phyloP scores from a whole-genome alignment of 352 stramenopile species.

The Phytophthora lateralis region DNA sequence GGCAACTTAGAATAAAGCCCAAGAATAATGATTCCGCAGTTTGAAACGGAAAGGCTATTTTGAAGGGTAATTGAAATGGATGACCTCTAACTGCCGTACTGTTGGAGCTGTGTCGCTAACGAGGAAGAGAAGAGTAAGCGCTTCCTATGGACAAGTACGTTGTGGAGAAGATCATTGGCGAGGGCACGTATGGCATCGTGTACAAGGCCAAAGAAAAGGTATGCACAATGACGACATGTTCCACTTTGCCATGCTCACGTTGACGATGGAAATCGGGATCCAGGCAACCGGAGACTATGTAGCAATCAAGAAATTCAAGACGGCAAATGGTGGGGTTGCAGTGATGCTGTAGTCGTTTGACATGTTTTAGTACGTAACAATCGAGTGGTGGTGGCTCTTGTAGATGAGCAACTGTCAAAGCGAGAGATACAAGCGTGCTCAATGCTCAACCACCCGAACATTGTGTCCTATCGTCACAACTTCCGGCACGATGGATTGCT shows the following conservation, averaged over 20 bases:
- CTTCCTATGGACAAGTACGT: constrained; percentile 77
- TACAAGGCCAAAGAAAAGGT: constrained; percentile 85
- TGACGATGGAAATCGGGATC: not conserved
- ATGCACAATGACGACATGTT: not conserved
- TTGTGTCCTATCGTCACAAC: constrained; percentile 83
- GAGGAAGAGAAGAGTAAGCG: not conserved
- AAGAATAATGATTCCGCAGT: constrained; percentile 13
- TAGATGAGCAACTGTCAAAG: constrained; percentile 80
- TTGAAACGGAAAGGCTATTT: constrained; percentile 32
- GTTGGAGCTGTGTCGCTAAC: too few species aligned
- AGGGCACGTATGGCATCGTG: constrained; percentile 84
- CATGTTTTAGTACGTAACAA: not conserved
- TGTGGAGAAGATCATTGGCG: constrained; percentile 82
- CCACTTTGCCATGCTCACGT: not conserved
- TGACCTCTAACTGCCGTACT: constrained; percentile 1
- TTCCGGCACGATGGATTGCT: constrained; percentile 80
- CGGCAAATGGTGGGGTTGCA: constrained; percentile 41
- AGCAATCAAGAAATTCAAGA: constrained; percentile 89
- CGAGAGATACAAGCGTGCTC: constrained; percentile 83
- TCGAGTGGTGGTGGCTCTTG: not conserved
- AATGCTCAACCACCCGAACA: constrained; percentile 82
- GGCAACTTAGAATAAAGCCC: not conserved
- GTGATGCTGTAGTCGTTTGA: not conserved
- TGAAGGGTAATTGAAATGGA: constrained; percentile 8
- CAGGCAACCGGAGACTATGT: constrained; percentile 69